These are phyloP conservation scores for Blastocladiella emersonii DNA, from an alignment of 371 early-diverging fungal genomes.

Conservation along the genomic window DNA sequence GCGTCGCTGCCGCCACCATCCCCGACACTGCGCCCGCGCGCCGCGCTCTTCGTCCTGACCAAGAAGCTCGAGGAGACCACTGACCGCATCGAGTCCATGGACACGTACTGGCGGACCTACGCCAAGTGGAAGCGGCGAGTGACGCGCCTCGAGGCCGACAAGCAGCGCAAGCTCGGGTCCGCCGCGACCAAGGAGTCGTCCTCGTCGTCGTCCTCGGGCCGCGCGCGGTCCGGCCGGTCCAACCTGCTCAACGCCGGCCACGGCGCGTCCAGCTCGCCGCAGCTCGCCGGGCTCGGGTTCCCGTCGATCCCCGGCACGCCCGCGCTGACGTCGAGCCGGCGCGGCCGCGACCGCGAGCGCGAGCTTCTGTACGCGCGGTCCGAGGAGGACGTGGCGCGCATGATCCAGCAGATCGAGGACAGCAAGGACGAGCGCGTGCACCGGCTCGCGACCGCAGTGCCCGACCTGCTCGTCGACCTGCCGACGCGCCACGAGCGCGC, in stretches of 20 bases:
- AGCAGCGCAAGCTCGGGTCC: background rate
- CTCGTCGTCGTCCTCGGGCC: background rate
- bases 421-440: background rate
- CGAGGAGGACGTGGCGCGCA: background rate
- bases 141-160: background rate
- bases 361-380: background rate
- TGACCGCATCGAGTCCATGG: background rate
- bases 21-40: background rate
- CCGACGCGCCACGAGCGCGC: background rate
- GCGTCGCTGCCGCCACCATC: background rate
- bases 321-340: background rate
- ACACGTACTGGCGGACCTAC: background rate
- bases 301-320: too few relatives aligned
- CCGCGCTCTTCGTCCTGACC: background rate
- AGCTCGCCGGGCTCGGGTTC: too few relatives aligned
- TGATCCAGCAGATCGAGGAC: background rate
- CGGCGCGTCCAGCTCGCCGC: too few relatives aligned
- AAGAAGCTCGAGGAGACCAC: background rate
- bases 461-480: background rate
- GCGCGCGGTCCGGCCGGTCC: too few relatives aligned
- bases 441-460: background rate
- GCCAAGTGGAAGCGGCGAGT: background rate
- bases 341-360: background rate
- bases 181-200: background rate
- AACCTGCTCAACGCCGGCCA: too few relatives aligned